Base-by-base conservation (phyloP, 768 basidiomycete species). In the Suillus clintonianus region DNA sequence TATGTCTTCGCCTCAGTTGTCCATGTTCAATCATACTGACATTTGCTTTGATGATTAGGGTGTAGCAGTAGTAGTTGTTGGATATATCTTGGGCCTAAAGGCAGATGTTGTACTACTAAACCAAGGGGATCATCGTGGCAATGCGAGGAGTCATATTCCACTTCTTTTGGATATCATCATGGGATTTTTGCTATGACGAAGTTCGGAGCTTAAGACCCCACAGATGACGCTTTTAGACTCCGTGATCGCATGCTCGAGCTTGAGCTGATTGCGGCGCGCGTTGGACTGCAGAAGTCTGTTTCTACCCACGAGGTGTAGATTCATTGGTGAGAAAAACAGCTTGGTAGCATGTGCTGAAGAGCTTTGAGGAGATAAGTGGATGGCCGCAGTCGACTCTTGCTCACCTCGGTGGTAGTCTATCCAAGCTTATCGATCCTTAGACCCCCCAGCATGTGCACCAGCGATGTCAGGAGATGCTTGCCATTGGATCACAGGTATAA, bases 1-100 rank as follows among this genome's bases (percentile, higher is more conserved):
- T 88, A 77, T 74, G 86, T 83, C 67, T 43, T 51, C 48, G 32
- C 54, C 30, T 54, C 36, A 24, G 27, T 19, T 41, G 24, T 19
- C 34, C 37, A 59, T 42, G 36, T 37, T 10, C 36, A 15, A 60
- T 54, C 17, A 58, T 42, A 10, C 41, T 50, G 57, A 43, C 17
- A 5, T 59, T 30, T 39, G 17, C 55, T 63, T 65, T 64, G 66
- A 39, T 56, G 10, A 48, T 13, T 57, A 82, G 81, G 65, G 80
- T 82, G 66, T 83, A 34, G 63, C 17, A 19, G 27, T 50, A 9
- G 48, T 50, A 9, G 39, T 45, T 57, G 59, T 53, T 48, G 54
- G 22, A 66, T 65, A 39, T 45, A 66, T 63, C n/a, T 62, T 62
- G 39, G 10, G 50, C 74, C 37, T 68, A 14, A 65, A 63, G 61